These are phyloP conservation scores for Funneliformis geosporum DNA, from an alignment of 192 early-diverging fungal genomes.

Conservation along the genomic window DNA sequence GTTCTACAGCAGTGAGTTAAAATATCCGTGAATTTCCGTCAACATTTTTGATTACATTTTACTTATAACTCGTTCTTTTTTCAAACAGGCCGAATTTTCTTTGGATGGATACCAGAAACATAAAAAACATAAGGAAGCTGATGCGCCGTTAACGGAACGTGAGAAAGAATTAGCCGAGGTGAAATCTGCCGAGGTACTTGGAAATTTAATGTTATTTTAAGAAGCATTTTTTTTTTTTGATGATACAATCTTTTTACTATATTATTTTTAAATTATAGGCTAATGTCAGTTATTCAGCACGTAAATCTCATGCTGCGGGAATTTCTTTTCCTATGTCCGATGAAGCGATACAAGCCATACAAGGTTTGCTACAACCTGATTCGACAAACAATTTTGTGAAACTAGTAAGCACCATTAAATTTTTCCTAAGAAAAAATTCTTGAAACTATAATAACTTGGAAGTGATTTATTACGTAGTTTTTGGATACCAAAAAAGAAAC, in stretches of 20 bases:
- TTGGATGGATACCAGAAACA: conserved; percentile 67
- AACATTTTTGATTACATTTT: neutral
- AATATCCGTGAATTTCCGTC: neutral
- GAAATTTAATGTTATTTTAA: conserved; percentile 18
- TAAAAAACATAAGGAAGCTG: conserved; percentile 59
- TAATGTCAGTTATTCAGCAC: conserved; percentile 54
- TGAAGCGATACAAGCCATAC: conserved; percentile 61
- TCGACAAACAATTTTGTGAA: conserved; percentile 62
- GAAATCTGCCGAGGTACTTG: conserved; percentile 55
- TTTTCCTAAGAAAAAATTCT: conserved; percentile 2
- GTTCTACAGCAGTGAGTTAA: conserved; percentile 59
- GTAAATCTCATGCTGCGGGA: conserved; percentile 66
- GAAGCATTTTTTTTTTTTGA: neutral
- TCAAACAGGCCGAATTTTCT: conserved; percentile 61
- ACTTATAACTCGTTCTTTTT: neutral
- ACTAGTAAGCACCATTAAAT: conserved; percentile 42
- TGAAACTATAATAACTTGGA: neutral
- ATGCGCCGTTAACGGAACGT: conserved; percentile 81
- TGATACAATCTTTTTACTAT: neutral
- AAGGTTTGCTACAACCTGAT: conserved; percentile 45
- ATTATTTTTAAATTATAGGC: conserved; percentile 41
- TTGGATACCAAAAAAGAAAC: conserved; percentile 56
- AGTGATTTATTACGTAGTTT: conserved; percentile 29
- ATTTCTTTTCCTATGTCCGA: conserved; percentile 65
- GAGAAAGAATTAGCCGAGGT: conserved; percentile 77